Evolutionary conservation across 2,329 filamentous ascomycete species (phyloP).

Genomic region (Myriosclerotinia curreyana): DNA sequence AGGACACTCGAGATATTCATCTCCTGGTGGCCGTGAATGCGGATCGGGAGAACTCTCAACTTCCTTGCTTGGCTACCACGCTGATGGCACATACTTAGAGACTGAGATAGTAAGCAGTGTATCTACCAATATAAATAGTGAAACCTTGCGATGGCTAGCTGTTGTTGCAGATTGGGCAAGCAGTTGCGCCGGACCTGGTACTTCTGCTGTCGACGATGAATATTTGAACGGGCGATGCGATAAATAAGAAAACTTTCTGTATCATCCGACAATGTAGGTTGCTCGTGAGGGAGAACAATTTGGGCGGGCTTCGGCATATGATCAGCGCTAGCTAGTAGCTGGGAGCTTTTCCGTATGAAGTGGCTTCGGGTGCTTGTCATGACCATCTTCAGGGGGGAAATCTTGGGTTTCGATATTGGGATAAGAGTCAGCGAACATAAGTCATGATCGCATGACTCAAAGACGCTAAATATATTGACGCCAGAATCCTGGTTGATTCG

Average conservation of each 20-base stretch:
- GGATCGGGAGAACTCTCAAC: neutral
- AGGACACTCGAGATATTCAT: neutral
- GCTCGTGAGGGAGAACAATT: neutral
- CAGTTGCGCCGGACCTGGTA: neutral
- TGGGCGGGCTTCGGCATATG: neutral
- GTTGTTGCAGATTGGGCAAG: neutral
- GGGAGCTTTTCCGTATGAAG: neutral
- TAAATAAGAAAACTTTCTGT: neutral
- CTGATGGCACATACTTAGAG: constrained; percentile 1
- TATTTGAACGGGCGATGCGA: neutral
- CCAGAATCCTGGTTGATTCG: neutral
- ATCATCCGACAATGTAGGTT: neutral
- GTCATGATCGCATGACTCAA: neutral
- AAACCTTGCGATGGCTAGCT: neutral
- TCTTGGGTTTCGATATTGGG: neutral
- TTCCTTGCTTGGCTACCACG: neutral
- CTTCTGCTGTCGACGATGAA: neutral
- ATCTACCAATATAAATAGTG: neutral
- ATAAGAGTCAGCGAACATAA: neutral
- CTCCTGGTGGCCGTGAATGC: neutral
- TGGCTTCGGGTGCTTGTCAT: too few species aligned
- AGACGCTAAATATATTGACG: neutral
- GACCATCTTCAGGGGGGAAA: too few species aligned
- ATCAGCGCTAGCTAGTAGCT: too few species aligned
- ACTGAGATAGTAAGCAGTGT: neutral